Conservation (phyloP, 140 eudicot genomes). For the Senecio squalidus region DNA sequence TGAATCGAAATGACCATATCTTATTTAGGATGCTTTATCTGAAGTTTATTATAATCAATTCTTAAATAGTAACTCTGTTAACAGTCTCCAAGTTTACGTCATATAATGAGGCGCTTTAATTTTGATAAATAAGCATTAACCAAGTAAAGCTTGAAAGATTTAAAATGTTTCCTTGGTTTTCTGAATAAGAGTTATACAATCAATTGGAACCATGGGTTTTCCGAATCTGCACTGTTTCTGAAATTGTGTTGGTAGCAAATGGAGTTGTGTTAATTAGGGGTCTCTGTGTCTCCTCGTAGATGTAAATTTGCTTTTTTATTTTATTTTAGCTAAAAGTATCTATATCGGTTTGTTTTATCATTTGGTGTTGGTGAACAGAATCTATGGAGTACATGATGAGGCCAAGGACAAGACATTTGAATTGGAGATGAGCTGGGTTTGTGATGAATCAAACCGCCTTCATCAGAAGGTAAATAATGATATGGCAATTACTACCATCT, state of each 20-base stretch:
- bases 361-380: conserved; percentile 42
- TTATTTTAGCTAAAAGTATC: not conserved
- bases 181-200: too few species aligned
- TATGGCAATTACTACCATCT: not conserved
- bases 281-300: conserved; percentile 3
- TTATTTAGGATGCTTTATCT: too few species aligned
- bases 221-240: not conserved
- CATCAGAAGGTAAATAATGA: conserved; percentile 72
- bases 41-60: too few species aligned
- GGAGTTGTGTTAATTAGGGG: not conserved
- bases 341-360: not conserved
- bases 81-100: too few species aligned
- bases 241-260: not conserved
- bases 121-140: too few species aligned
- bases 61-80: too few species aligned
- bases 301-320: not conserved
- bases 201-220: too few species aligned
- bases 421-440: conserved; percentile 97
- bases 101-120: too few species aligned
- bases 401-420: conserved; percentile 98
- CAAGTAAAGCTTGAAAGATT: too few species aligned
- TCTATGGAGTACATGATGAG: conserved; percentile 91
- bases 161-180: too few species aligned
- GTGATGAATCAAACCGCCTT: conserved; percentile 94
- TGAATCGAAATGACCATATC: too few species aligned